Evolutionary conservation across 1,284 basidiomycete genomes (phyloP), one percentile per base, ranked within the genome.

Genomic region (Pholiota adiposa): DNA sequence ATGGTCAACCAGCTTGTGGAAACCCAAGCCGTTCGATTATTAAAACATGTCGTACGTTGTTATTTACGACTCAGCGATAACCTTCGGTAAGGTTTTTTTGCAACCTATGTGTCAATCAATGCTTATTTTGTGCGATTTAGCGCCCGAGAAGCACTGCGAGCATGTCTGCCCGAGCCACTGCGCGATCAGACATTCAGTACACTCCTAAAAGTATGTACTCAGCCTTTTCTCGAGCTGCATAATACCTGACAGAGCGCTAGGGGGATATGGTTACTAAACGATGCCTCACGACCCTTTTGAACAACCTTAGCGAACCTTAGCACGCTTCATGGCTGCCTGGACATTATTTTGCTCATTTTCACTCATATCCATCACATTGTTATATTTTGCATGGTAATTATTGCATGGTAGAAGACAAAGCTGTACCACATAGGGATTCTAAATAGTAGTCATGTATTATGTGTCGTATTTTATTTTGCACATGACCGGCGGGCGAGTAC

Each of bases 21-120:
- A 77, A 97, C 92, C 2, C 97, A 98, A 76, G 97, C 97, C 8
- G 97, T 99, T 34, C 82, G 97, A 67, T 79, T 99, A 56, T 80
- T 99, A 67, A 99, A 99, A 78, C 97, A 99, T 73, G 97, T 99
- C 52, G 97, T 99, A 18, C 83, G 97, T 59, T 99, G 97, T 76
- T 99, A 99, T 73, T 78, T 99, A 60, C 86, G 97, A 40, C 81
- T 99, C 67, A 97, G 95, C 73, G 97, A 99, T 77, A 99, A 99
- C 71, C 80, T 97, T 58, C 86, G 96, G 92, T 94, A 67, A 54
- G 88, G 79, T 62, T 61, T n/a, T n/a, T n/a, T 48, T 16, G 43
- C 29, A 14, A 43, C 31, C 14, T 46, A 18, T 41, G 14, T 27
- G 23, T 21, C 25, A 21, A 18, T 29, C 34, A 23, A 34, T 52